Evolutionary conservation across 2,329 filamentous ascomycete species (phyloP), one percentile per base, ranked within the genome.

Genomic region (Phialemoniopsis sp.): DNA sequence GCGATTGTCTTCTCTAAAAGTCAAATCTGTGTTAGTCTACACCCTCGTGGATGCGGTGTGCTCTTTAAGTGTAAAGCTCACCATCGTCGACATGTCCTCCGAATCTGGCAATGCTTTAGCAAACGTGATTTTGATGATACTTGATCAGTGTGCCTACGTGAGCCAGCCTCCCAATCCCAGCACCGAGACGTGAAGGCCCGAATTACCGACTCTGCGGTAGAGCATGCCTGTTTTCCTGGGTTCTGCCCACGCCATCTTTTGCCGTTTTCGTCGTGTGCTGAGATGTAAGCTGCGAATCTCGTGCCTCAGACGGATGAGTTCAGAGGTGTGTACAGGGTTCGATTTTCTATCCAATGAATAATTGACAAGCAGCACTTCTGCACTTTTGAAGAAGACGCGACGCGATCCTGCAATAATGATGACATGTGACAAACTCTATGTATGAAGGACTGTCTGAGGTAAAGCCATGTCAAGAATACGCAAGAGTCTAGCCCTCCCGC

Each of bases 161-260:
- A 86, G 66, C 78, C 78, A 80, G 34, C 76, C 72, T 29, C 77
- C 83, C 1, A 87, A 66, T 2, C 78, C 76, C 34, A 87, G 79
- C 9, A 74, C 78, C 10, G 81, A 85, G 31, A 86, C 79, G 52
- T 85, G 78, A 5, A 86, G 67, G 13, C 82, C 82, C 5, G 78
- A 81, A 38, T 58, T 57, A 37, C 63, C 63, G 7, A 67, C 38
- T 15, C 62, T 62, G 50, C 64, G 63, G 52, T 67, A 68, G 47
- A 57, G 42, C 64, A 68, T 68, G 41, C 66, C 66, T 12, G 65
- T 68, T 40, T 67, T 59, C 40, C 66, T 56, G 39, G 66, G 66
- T 56, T 68, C 66, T 48, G 59, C 46, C 56, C 59, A 67, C 30
- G 66, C 62, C 66, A 68, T 68, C 44, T 34, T 58, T 42, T 32